A percentile compares a stretch with the other conserved stretches of the same genome.
phyloP scores from a whole-genome alignment of 1,284 basidiomycete genomes.

The Peniophora sp. region DNA sequence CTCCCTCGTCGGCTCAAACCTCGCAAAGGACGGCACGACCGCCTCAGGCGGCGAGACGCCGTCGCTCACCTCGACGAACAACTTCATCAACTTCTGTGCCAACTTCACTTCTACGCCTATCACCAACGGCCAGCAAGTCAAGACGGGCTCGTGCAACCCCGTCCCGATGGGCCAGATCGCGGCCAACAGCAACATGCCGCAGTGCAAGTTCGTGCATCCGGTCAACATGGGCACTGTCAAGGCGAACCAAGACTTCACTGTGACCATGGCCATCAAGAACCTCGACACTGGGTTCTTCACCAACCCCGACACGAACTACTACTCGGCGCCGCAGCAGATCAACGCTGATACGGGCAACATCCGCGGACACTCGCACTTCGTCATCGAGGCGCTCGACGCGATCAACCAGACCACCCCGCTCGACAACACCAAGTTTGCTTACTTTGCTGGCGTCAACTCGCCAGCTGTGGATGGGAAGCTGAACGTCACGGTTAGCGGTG shows the following conservation, averaged over 20 bases:
- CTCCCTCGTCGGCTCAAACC: slow-evolving; percentile 40
- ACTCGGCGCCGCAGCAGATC: slow-evolving; percentile 59
- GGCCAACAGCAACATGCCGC: slow-evolving; percentile 47
- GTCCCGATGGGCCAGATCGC: slow-evolving; percentile 57
- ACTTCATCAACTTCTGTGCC: slow-evolving; percentile 67
- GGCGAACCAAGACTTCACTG: slow-evolving; percentile 48
- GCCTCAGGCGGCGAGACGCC: slow-evolving; percentile 43
- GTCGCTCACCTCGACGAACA: slow-evolving; percentile 58
- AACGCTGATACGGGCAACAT: slow-evolving; percentile 39
- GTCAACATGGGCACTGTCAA: slow-evolving; percentile 44
- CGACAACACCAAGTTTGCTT: slow-evolving; percentile 49
- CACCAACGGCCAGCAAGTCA: slow-evolving; percentile 53
- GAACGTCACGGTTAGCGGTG: slow-evolving; percentile 42
- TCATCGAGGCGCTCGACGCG: slow-evolving; percentile 44
- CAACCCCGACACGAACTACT: slow-evolving; percentile 54
- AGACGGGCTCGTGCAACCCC: slow-evolving; percentile 54
- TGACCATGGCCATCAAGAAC: slow-evolving; percentile 47
- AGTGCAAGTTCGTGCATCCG: slow-evolving; percentile 49
- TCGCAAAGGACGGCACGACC: slow-evolving; percentile 41
- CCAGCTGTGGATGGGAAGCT: slow-evolving; percentile 41
- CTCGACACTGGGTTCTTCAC: slow-evolving; percentile 56
- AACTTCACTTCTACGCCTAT: slow-evolving; percentile 43
- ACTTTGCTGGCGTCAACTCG: slow-evolving; percentile 63
- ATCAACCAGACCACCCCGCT: slow-evolving; percentile 42
- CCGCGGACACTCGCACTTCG: slow-evolving; percentile 58